Base-by-base conservation (phyloP, 2,329 filamentous ascomycete genomes). In the Metarhizium brunneum region DNA sequence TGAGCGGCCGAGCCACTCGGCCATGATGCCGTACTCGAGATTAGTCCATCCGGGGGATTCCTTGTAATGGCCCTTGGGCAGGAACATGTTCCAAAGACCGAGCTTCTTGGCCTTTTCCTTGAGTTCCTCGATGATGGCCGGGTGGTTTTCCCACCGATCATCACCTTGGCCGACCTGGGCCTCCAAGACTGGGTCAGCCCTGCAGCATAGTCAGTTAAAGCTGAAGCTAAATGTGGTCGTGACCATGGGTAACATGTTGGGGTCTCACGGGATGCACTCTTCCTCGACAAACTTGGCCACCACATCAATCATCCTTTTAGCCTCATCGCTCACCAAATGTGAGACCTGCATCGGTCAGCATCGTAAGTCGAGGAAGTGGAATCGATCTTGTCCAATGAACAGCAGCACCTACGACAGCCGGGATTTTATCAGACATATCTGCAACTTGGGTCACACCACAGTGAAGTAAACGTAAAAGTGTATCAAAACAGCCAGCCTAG, bases 21-120 rank as follows among this genome's bases (percentile, higher is more conserved):
- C 94, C 92, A 97, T 99, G 65, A 99, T 76, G 13, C 92, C 94
- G 69, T 99, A 99, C 74, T 99, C 94, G 59, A 99, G 78, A 73
- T 97, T 99, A 58, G 85, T 90, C 76, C 90, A 96, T 38, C 94
- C 94, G 29, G 92, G 91, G 1, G 91, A 95, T 76, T 96, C 90
- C 71, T 87, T 90, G 80, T 96, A 97, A 75, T 96, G 92, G 65
- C 86, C 91, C 76, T 88, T 92, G 61, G 94, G 90, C 63, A 99
- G 74, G 79, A 99, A 99, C 86, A 99, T 88, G 75, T 99, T 99
- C 94, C 94, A 99, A 49, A 99, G 79, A 1, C 92, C 94, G 30
- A 96, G 81, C 63, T 87, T 80, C 67, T 80, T 82, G 48, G 92
- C 94, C 71, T 91, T 88, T 61, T 74, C 77, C 81, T 97, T 97